phyloP scores from a whole-genome alignment of 352 stramenopile species.

The Globisporangium nagaii region DNA sequence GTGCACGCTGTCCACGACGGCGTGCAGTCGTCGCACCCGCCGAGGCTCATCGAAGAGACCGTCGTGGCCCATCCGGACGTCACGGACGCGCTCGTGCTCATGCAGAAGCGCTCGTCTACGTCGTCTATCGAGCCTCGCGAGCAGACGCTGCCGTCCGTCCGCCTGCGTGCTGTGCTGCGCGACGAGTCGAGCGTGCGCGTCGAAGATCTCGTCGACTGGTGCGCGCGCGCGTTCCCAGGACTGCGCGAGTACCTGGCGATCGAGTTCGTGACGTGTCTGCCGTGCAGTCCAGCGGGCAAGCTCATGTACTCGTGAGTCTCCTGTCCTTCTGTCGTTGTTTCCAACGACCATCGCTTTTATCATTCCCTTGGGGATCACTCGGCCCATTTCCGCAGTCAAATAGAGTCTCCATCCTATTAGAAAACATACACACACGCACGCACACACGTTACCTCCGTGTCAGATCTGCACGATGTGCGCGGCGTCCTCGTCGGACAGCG shows the following conservation, averaged over 20 bases:
- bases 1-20: constrained; percentile 29
- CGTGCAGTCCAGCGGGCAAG: constrained; percentile 81
- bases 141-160: constrained; percentile 13
- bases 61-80: constrained; percentile 34
- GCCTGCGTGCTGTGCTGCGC: constrained; percentile 28
- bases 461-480: constrained; percentile 91
- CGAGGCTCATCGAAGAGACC: constrained; percentile 36
- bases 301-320: constrained; percentile 70
- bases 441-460: constrained; percentile 5
- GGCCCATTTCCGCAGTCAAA: too few relatives aligned
- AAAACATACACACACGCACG: not conserved
- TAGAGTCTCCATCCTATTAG: too few relatives aligned
- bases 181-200: constrained; percentile 15
- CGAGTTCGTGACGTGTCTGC: constrained; percentile 55
- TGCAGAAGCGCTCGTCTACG: constrained; percentile 15
- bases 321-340: too few relatives aligned
- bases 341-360: too few relatives aligned
- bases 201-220: constrained; percentile 34
- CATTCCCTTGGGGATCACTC: too few relatives aligned
- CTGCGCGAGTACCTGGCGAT: constrained; percentile 35
- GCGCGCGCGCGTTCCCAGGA: constrained; percentile 23
- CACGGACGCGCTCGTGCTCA: constrained; percentile 49
- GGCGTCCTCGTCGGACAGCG: constrained; percentile 93
- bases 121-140: not conserved
- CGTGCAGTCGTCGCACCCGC: constrained; percentile 16